phyloP scores from a whole-genome alignment of 495 filamentous ascomycete genomes.

The Tetracladium marchalianum region DNA sequence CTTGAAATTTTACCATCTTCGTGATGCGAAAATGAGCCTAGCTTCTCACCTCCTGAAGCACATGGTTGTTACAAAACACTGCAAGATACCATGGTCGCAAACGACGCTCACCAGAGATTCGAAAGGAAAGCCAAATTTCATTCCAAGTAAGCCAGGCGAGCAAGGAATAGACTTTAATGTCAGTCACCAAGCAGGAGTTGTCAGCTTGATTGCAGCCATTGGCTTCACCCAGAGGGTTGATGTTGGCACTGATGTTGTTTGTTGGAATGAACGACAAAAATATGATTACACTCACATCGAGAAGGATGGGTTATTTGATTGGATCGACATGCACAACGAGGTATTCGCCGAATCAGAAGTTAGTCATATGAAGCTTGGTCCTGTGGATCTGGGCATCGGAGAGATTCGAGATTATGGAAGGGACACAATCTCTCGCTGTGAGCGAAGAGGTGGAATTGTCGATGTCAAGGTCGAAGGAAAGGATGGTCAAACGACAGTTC shows the following conservation, averaged over 20 bases:
- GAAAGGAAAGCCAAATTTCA: conserved; percentile 57
- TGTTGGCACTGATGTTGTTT: conserved; percentile 65
- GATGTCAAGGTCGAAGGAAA: conserved; percentile 3
- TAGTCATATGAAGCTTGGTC: conserved; percentile 39
- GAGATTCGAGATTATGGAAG: conserved; percentile 6
- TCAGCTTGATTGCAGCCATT: conserved; percentile 42
- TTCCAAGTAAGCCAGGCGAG: neutral
- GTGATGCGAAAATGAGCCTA: conserved; percentile 59
- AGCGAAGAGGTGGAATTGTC: conserved; percentile 7
- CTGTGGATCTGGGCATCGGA: conserved; percentile 2
- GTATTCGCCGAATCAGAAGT: conserved; percentile 58
- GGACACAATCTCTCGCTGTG: conserved; percentile 14
- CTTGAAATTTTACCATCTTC: conserved; percentile 47
- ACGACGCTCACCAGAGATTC: conserved; percentile 48
- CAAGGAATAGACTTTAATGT: conserved; percentile 74
- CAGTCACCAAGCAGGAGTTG: conserved; percentile 75
- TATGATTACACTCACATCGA: conserved; percentile 36
- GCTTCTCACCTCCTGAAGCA: conserved; percentile 75
- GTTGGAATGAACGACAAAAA: conserved; percentile 51
- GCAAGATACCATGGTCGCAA: conserved; percentile 54
- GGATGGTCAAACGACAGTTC: neutral
- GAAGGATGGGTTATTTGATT: conserved; percentile 45
- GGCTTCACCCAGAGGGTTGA: conserved; percentile 22
- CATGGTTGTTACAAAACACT: conserved; percentile 52
- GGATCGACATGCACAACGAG: conserved; percentile 69